Evolutionary conservation across 2,329 filamentous ascomycete genomes (phyloP), one percentile per base, ranked within the genome.

Genomic region (Myriangium duriaei): DNA sequence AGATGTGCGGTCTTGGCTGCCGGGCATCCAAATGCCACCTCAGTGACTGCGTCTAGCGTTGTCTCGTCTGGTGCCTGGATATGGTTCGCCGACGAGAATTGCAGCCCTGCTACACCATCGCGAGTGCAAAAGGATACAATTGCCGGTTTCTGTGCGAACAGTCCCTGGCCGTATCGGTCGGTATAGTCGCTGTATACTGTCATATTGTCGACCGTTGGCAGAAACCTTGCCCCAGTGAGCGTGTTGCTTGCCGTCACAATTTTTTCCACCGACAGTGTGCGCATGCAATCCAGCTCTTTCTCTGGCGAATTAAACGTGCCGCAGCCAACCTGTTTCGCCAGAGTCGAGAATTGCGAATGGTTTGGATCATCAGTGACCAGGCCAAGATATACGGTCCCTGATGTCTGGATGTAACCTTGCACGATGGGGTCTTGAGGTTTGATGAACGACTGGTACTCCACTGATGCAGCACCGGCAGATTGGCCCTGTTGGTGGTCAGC

Each of bases 381-480:
- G 11, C 49, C 53, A 2, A 54, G 53, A 12, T 54, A 52, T 3
- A 58, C 62, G 4, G 60, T 65, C 17, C 57, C 68, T 26, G 67
- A 69, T 4, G 62, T 56, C 3, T 62, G 53, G 39, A 71, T 65
- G 7, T 69, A 51, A 3, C 59, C 66, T 5, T 56, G 50, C n/a
- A 62, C 59, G 15, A 72, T 72, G 4, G 69, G 65, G 30, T 72
- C 64, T 0, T 63, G 40, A 2, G 47, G 46, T 33, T 64, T 69
- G 3, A 68, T 64, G 36, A 68, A 71, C 4, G 63, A 58, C 54
- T 64, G 67, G 47, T 63, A 61, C 32, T 54, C 53, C 5, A 52
- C 44, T 3, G 51, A 48, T 9, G 43, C 39, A 2, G 42, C 46
- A 3, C 53, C 52, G 3, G 51, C 50, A 2, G 47, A 50, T 36